These are phyloP conservation scores for Blastobotrys proliferans DNA, from an alignment of 1,139 yeast genomes.

Conservation along the genomic window DNA sequence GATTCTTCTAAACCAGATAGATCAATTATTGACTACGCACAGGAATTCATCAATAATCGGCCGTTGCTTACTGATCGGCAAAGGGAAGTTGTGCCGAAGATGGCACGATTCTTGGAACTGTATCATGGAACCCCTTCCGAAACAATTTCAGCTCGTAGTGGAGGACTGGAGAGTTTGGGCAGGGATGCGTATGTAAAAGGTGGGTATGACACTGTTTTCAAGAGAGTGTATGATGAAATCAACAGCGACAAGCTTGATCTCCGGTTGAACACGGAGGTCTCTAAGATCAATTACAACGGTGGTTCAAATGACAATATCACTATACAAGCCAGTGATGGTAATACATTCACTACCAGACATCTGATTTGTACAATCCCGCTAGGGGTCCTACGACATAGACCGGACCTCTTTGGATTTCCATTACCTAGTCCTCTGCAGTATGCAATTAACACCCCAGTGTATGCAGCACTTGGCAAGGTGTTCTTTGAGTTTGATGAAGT, in stretches of 20 bases:
- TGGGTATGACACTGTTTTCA: slow-evolving; percentile 42
- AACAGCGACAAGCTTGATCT: slow-evolving; percentile 28
- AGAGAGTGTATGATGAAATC: slow-evolving; percentile 18
- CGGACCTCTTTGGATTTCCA: slow-evolving; percentile 39
- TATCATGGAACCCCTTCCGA: slow-evolving; percentile 79
- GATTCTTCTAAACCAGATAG: slow-evolving; percentile 48
- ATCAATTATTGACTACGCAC: slow-evolving; percentile 47
- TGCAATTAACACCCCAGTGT: slow-evolving; percentile 51
- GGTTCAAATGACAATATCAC: slow-evolving; percentile 22
- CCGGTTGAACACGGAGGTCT: slow-evolving; percentile 44
- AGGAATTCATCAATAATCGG: slow-evolving; percentile 44
- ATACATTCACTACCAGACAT: slow-evolving; percentile 32
- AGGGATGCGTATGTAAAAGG: slow-evolving; percentile 63
- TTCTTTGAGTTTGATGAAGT: slow-evolving; percentile 62
- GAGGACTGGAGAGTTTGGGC: slow-evolving; percentile 66
- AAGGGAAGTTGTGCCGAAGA: slow-evolving; percentile 46
- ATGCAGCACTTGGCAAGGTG: slow-evolving; percentile 75
- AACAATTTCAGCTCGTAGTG: slow-evolving; percentile 60
- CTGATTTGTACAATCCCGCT: slow-evolving; percentile 70
- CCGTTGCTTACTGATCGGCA: slow-evolving; percentile 51
- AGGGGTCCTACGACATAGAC: slow-evolving; percentile 46
- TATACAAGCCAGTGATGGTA: slow-evolving; percentile 26
- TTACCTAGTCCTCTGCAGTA: slow-evolving; percentile 47
- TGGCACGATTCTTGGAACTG: slow-evolving; percentile 56
- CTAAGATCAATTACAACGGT: slow-evolving; percentile 35